Conservation (phyloP, 2,329 filamentous ascomycete species). For the Aurifilum marmelostoma region DNA sequence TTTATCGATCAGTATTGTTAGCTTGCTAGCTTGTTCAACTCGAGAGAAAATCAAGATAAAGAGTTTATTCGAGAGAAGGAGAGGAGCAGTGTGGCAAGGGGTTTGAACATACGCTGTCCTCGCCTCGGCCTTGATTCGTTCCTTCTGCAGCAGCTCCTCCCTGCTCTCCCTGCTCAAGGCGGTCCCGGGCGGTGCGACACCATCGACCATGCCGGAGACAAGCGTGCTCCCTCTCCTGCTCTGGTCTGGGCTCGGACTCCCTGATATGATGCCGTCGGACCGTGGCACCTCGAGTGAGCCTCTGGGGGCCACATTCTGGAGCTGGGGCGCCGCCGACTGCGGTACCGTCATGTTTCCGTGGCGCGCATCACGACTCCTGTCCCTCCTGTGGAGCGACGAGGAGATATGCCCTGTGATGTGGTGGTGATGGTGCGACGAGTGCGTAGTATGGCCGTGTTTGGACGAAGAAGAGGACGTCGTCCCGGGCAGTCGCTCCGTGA, state of each 20-base stretch:
- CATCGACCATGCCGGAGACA: slow-evolving; percentile 35
- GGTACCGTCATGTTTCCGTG: slow-evolving; percentile 36
- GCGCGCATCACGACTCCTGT: slow-evolving; percentile 38
- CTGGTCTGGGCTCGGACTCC: slow-evolving; percentile 45
- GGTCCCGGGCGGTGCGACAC: slow-evolving; percentile 23
- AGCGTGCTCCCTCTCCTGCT: slow-evolving; percentile 50
- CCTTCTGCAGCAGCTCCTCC: slow-evolving; percentile 46
- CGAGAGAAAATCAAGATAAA: slow-evolving; percentile 8
- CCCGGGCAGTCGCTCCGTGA: slow-evolving; percentile 55
- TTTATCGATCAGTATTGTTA: slow-evolving; percentile 20
- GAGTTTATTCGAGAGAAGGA: background rate
- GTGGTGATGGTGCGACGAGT: slow-evolving; percentile 36
- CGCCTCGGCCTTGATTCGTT: slow-evolving; percentile 45
- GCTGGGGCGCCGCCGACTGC: slow-evolving; percentile 32
- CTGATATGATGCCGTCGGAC: slow-evolving; percentile 49
- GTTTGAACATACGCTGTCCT: slow-evolving; percentile 46
- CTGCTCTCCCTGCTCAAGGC: slow-evolving; percentile 41
- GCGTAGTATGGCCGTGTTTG: slow-evolving; percentile 38
- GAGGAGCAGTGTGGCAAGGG: background rate
- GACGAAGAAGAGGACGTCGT: slow-evolving; percentile 38
- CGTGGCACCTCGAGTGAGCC: slow-evolving; percentile 50
- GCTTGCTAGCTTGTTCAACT: background rate
- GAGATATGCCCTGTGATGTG: slow-evolving; percentile 36
- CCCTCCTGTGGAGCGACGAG: slow-evolving; percentile 40
- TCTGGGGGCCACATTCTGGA: slow-evolving; percentile 36